Evolutionary conservation across 2,329 filamentous ascomycete genomes (phyloP), one percentile per base, ranked within the genome.

Genomic region (Diaporthe sp.): DNA sequence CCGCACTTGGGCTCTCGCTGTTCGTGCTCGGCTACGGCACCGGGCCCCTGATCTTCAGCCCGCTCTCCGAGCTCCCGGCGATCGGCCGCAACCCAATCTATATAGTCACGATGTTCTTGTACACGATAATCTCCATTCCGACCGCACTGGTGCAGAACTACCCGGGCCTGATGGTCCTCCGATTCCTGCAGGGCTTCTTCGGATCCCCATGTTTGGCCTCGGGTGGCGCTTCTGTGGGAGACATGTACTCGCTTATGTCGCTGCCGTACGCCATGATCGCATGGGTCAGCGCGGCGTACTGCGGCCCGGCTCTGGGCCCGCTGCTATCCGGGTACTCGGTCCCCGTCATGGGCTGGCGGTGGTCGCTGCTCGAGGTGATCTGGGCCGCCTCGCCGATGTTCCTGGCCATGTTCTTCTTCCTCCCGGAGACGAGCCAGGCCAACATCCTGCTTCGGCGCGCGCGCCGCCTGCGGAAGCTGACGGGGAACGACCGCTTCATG

Each of bases 51-150:
- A 76, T 92, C 44, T 91, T 88, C 82, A 88, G 87, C 1, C 91
- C 91, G 0, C 79, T 92, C 49, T 87, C 85, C 58, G 91, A 93
- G 80, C 87, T 93, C 19, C 90, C 91, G 0, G 77, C 84, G 46
- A 86, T 92, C 72, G 90, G 93, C 3, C 87, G 93, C 9, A 94
- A 92, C 79, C 90, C 90, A 0, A 89, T 93, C 8, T 95, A 95
- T 82, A 89, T 93, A 49, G 81, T 89, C 78, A 92, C 92, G 13
- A 92, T 94, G 84, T 89, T 89, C 75, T 84, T 94, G 39, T 95
- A 94, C 81, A 90, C 93, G 67, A 88, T 94, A 76, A 82, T 95
- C 15, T 90, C 89, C 8, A 88, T 94, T 22, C 92, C 92, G 0
- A 90, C 92, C 0, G 90, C 92, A 0, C 81, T 94, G 0, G 90